phyloP scores from a whole-genome alignment of 2,329 filamentous ascomycete genomes.

The Ramularia endophylla region DNA sequence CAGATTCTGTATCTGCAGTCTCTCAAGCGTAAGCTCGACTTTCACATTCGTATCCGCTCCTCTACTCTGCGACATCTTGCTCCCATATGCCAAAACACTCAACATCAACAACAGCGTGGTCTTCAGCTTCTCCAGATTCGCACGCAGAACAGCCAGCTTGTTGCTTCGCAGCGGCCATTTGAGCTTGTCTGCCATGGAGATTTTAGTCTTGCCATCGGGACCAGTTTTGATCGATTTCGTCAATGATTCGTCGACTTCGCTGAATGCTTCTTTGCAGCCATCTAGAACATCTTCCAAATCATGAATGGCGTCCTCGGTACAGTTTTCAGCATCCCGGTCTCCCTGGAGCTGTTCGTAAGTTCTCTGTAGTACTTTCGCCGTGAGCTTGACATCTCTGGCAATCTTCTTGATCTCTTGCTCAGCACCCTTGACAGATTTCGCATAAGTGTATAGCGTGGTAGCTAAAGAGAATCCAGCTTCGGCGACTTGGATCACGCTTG shows the following conservation, averaged over 20 bases:
- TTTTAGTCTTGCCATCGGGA: neutral
- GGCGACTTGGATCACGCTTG: constrained; percentile 12
- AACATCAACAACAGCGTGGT: constrained; percentile 16
- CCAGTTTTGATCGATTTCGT: constrained; percentile 3
- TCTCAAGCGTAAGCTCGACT: constrained; percentile 6
- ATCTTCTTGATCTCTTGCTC: constrained; percentile 12
- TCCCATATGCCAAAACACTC: constrained; percentile 10
- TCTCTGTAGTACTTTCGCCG: constrained; percentile 6
- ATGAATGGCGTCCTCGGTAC: constrained; percentile 5
- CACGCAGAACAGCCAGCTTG: constrained; percentile 12
- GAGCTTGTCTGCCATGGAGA: constrained; percentile 5
- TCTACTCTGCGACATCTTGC: constrained; percentile 1
- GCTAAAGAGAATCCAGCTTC: constrained; percentile 13
- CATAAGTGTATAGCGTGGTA: constrained; percentile 10
- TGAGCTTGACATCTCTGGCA: constrained; percentile 14
- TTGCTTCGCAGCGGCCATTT: constrained; percentile 11
- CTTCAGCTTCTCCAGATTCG: constrained; percentile 17
- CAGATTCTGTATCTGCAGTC: constrained; percentile 11
- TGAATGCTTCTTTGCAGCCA: constrained; percentile 15
- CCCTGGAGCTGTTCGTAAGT: constrained; percentile 8
- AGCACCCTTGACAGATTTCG: constrained; percentile 9
- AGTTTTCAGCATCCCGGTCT: constrained; percentile 1
- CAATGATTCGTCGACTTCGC: constrained; percentile 10
- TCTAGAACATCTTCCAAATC: constrained; percentile 11
- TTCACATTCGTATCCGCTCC: neutral